These are phyloP conservation scores for Funneliformis geosporum DNA, from an alignment of 192 early-diverging fungal species.

Conservation along the genomic window DNA sequence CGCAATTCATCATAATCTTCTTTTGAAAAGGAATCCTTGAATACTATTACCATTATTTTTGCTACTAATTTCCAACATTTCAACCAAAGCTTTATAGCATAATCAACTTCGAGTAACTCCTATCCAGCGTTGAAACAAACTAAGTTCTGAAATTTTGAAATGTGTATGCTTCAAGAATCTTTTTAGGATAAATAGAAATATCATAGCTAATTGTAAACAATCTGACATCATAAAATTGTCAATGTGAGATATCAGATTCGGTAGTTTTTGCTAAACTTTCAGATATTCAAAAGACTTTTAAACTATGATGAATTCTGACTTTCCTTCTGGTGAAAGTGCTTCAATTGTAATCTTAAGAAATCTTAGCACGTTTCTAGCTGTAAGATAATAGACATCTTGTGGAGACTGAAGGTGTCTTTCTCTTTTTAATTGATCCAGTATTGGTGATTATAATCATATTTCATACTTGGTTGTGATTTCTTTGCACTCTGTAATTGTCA, in stretches of 20 bases:
- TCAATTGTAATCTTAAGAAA: no score
- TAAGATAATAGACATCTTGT: background rate
- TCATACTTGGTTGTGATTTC: background rate
- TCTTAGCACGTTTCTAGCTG: background rate
- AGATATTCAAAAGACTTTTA: background rate
- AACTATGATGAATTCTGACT: background rate
- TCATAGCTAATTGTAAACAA: no score
- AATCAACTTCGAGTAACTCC: background rate
- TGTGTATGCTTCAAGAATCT: background rate
- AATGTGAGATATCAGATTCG: background rate
- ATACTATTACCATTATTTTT: background rate
- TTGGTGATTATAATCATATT: background rate
- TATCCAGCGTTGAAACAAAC: background rate
- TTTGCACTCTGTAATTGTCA: background rate
- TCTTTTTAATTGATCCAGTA: background rate
- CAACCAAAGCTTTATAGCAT: background rate
- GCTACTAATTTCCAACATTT: background rate
- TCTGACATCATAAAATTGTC: no score
- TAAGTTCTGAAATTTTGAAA: background rate
- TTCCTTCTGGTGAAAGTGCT: background rate
- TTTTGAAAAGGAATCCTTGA: background rate
- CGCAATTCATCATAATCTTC: background rate
- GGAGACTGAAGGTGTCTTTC: background rate
- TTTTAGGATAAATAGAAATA: no score
- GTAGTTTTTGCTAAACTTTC: background rate